Evolutionary conservation across 768 basidiomycete genomes (phyloP).

Genomic region (Pisolithus sp.): DNA sequence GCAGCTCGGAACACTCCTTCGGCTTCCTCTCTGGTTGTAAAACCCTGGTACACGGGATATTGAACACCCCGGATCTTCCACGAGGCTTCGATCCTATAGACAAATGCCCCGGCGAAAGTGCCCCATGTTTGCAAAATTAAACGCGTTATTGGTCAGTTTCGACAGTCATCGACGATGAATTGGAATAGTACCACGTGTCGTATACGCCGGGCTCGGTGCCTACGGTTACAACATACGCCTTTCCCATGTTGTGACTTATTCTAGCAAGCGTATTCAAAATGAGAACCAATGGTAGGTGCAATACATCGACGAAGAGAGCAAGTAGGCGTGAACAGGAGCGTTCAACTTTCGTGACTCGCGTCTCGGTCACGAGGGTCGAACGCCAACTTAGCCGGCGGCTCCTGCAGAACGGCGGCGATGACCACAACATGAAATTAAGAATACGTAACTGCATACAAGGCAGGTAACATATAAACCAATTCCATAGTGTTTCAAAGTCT

Average conservation of each 20-base stretch:
- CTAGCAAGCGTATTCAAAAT: background rate
- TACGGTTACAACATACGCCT: constrained; percentile 23
- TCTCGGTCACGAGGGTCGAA: background rate
- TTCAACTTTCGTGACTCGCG: background rate
- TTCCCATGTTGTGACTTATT: constrained; percentile 16
- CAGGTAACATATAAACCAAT: background rate
- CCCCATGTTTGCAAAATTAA: constrained; percentile 10
- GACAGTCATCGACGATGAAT: constrained; percentile 6
- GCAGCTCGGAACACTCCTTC: constrained; percentile 24
- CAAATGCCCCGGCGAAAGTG: constrained; percentile 1
- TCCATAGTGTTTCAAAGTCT: background rate
- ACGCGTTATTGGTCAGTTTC: constrained; percentile 20
- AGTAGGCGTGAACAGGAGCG: background rate
- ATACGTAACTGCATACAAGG: too few species aligned
- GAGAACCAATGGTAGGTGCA: background rate
- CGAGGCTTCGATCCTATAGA: constrained; percentile 39
- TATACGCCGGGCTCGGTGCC: constrained; percentile 27
- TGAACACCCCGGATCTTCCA: constrained; percentile 39
- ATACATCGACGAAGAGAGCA: background rate
- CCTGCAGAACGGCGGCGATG: too few species aligned
- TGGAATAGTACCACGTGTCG: constrained; percentile 14
- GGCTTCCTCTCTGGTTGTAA: constrained; percentile 38
- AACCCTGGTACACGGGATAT: constrained; percentile 38
- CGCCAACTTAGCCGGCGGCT: background rate
- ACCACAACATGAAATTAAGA: too few species aligned